phyloP scores from a whole-genome alignment of 228 moss, liverwort and hornwort genomes.

The Sphagnum fallax region DNA sequence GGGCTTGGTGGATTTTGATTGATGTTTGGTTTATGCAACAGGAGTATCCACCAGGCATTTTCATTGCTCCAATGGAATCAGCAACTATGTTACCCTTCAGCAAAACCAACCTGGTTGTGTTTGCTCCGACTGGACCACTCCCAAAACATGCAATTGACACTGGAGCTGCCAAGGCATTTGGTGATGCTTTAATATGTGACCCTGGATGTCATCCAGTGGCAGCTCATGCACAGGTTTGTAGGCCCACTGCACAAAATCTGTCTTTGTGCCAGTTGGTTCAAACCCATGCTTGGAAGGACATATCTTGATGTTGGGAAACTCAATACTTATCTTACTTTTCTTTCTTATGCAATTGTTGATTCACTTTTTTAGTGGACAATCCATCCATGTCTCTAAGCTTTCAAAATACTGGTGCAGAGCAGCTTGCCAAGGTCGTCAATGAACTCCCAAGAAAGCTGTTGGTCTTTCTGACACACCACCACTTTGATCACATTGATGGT shows the following conservation, averaged over 20 bases:
- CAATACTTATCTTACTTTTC: no score
- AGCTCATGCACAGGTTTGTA: conserved; percentile 42
- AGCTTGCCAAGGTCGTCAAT: conserved; percentile 79
- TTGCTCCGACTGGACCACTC: conserved; percentile 21
- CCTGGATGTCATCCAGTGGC: conserved; percentile 58
- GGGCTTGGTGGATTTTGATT: conserved; percentile 36
- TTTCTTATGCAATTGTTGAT: no score
- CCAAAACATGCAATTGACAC: conserved; percentile 35
- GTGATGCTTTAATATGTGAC: conserved; percentile 54
- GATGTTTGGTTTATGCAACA: background rate
- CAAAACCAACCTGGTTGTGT: conserved; percentile 27
- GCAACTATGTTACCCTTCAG: conserved; percentile 35
- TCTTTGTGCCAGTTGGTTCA: background rate
- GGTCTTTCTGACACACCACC: conserved; percentile 90
- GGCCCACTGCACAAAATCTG: background rate
- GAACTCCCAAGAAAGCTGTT: conserved; percentile 77
- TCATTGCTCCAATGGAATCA: conserved; percentile 53
- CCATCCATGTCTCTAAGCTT: background rate
- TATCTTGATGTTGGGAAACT: no score
- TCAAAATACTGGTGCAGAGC: conserved; percentile 50
- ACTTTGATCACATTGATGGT: conserved; percentile 86
- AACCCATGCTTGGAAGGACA: background rate
- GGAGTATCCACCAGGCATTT: conserved; percentile 57
- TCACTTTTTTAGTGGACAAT: background rate
- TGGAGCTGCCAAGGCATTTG: conserved; percentile 33